Evolutionary conservation across 2,329 filamentous ascomycete genomes (phyloP), one percentile per base, ranked within the genome.

Genomic region (Aureobasidium lini): DNA sequence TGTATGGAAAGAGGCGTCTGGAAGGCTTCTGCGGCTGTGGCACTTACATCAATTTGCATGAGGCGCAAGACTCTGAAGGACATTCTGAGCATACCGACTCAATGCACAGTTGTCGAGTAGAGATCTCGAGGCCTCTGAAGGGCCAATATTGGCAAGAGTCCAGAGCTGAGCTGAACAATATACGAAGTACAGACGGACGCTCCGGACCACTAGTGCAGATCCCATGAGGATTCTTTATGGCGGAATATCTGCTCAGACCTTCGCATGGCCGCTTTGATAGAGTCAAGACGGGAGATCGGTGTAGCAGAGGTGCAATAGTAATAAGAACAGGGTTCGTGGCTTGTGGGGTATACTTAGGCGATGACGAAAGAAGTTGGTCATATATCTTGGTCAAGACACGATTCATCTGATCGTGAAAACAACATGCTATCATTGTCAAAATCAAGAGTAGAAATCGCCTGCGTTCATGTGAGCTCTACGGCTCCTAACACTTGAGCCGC

Each of bases 121-220:
- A 13, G 15, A 11, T 9, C 8, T 40, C 48, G 18, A 52, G 16
- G 34, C 36, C 9, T 28, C 15, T 18, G 11, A 31, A 40, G 47
- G 36, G 18, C 31, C 36, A 16, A 15, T 31, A 40, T 52, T 52
- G 48, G 7, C 34, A 13, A 28, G 6, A 40, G 13, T 40, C 48
- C 18, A 52, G 48, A 52, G 48, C 48, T 52, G 48, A 52, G 48
- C 48, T 52, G 48, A 52, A 52, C 48, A 52, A 52, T 40, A 16
- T 49, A 49, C 46, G 46, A 49, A 49, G 32, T 49, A n/a, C 1
- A 52, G 36, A 52, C 48, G 48, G 48, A 52, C 48, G 48, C 48
- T 52, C 48, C 48, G 48, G 9, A 40, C 36, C 48, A 52, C 48
- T 52, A 52, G 48, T 23, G 36, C 18, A 31, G 48, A 40, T 52